Percentiles rank a stretch among this genome's conserved stretches.
These are phyloP conservation scores for Testicularia cyperi DNA, from an alignment of 1,284 basidiomycete genomes.

Conservation along the genomic window DNA sequence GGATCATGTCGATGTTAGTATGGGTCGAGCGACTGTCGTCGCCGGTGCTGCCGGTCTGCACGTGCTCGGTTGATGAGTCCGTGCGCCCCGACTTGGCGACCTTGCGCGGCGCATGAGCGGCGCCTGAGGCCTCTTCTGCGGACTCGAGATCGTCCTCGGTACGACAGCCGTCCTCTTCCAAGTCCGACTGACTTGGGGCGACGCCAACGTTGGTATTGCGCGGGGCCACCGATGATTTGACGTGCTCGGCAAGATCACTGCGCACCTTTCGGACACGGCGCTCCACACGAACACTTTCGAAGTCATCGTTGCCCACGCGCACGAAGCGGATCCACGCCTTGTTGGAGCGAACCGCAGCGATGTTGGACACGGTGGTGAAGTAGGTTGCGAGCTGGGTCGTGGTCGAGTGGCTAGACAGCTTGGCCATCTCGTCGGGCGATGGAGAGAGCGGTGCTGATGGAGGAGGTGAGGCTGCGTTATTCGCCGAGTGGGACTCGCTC, in stretches of 20 bases:
- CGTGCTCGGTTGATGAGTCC: conserved; percentile 19
- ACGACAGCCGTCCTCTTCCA: conserved; percentile 37
- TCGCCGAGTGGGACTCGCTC: conserved; percentile 1
- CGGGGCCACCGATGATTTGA: conserved; percentile 43
- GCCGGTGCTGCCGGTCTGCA: conserved; percentile 6
- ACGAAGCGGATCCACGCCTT: conserved; percentile 83
- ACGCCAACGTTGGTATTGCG: conserved; percentile 48
- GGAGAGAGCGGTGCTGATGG: conserved; percentile 34
- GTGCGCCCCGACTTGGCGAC: no score
- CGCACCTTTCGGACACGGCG: conserved; percentile 81
- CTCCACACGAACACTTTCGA: conserved; percentile 80
- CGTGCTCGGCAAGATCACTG: conserved; percentile 65
- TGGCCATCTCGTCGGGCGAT: conserved; percentile 5
- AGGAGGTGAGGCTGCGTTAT: conserved; percentile 15
- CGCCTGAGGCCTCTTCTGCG: conserved; percentile 29
- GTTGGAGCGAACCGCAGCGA: conserved; percentile 67
- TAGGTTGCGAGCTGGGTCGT: conserved; percentile 69
- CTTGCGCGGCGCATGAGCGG: conserved; percentile 1
- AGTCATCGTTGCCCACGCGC: conserved; percentile 76
- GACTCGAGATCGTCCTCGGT: conserved; percentile 48
- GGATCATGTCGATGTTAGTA: conserved; percentile 45
- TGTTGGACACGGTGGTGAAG: conserved; percentile 74
- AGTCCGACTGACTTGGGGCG: conserved; percentile 40
- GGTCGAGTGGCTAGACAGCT: conserved; percentile 24
- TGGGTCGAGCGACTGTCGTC: conserved; percentile 32